Conservation (phyloP, 1,284 basidiomycete species). For the Trametes hirsuta region DNA sequence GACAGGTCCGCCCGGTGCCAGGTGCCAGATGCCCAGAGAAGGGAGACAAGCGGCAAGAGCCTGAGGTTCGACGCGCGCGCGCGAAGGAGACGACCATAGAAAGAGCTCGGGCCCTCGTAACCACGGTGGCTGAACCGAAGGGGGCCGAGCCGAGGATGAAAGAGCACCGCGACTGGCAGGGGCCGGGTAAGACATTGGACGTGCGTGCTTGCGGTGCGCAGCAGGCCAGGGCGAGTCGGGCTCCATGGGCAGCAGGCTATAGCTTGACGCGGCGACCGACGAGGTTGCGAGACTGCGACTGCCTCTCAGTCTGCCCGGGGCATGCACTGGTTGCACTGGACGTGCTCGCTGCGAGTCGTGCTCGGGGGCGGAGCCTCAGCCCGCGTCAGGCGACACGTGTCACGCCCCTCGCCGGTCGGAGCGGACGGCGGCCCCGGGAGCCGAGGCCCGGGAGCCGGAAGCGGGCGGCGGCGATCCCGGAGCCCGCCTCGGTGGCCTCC, state of each 20-base stretch:
- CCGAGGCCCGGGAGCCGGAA: too few relatives aligned
- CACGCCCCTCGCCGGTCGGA: too few relatives aligned
- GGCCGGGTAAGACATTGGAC: neutral
- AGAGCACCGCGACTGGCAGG: neutral
- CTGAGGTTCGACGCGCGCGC: too few relatives aligned
- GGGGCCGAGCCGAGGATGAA: neutral
- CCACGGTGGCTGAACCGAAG: conserved; percentile 7
- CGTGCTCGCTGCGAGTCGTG: too few relatives aligned
- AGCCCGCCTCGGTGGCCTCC: too few relatives aligned
- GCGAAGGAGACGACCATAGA: neutral
- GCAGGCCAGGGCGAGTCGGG: conserved; percentile 1
- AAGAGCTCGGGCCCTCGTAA: conserved; percentile 8
- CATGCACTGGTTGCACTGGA: too few relatives aligned
- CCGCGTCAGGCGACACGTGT: too few relatives aligned
- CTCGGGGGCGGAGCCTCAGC: too few relatives aligned
- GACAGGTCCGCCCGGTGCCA: neutral
- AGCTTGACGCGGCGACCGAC: neutral
- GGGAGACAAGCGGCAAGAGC: neutral
- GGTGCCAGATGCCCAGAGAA: neutral
- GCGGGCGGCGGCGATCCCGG: too few relatives aligned
- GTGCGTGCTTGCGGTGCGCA: conserved; percentile 10
- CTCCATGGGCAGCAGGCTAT: neutral
- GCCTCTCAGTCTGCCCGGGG: neutral
- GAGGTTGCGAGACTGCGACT: neutral
- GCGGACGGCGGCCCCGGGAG: too few relatives aligned